Percentiles rank a stretch among this genome's conserved stretches.
These are phyloP conservation scores for Thuidium tamariscinum DNA, from an alignment of 225 moss, liverwort and hornwort genomes.

Conservation along the genomic window DNA sequence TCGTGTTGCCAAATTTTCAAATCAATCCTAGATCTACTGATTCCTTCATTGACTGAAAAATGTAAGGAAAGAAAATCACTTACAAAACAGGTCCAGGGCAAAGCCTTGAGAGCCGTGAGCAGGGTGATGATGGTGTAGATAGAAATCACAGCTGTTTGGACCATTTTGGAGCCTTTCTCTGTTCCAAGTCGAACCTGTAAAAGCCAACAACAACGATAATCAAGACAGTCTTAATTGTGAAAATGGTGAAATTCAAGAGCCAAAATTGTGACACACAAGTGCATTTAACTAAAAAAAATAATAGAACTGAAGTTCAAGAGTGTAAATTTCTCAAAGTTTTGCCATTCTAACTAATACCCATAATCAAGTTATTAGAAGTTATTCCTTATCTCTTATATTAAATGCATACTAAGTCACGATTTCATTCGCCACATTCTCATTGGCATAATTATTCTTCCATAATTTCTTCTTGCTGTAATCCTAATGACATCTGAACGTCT, in stretches of 20 bases:
- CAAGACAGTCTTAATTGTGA: not conserved
- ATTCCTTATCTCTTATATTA: not conserved
- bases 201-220: not conserved
- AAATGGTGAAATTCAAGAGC: not conserved
- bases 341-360: not conserved
- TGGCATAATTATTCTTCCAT: not conserved
- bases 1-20: no score
- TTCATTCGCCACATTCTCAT: not conserved
- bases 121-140: slow-evolving; percentile 38
- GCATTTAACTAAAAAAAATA: not conserved
- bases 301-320: not conserved
- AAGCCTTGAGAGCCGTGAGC: slow-evolving; percentile 34
- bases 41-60: not conserved
- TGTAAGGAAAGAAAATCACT: not conserved
- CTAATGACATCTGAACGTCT: not conserved
- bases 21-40: no score
- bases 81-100: slow-evolving; percentile 68
- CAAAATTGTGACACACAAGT: not conserved
- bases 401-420: not conserved
- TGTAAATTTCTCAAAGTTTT: not conserved
- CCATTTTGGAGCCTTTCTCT: slow-evolving; percentile 61
- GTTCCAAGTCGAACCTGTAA: slow-evolving; percentile 71
- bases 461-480: not conserved
- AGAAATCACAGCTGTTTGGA: slow-evolving; percentile 48
- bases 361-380: not conserved